Conservation (phyloP, 2,329 filamentous ascomycete species). For the Exophiala oligosperma region DNA sequence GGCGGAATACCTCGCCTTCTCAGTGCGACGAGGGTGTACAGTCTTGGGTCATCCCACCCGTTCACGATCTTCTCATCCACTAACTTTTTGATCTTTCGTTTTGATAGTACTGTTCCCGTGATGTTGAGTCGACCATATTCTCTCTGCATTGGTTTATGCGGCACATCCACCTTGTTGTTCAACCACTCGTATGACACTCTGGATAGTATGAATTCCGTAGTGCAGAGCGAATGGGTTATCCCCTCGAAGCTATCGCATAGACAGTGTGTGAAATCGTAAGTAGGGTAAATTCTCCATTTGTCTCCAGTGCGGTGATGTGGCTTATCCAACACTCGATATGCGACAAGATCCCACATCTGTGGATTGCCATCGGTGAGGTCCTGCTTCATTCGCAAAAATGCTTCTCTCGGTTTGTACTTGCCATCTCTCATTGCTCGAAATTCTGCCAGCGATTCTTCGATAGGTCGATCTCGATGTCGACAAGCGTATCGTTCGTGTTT, state of each 20-base stretch:
- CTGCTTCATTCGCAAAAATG: conserved; percentile 91
- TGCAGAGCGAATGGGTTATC: conserved; percentile 91
- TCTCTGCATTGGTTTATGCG: conserved; percentile 88
- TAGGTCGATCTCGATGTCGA: conserved; percentile 71
- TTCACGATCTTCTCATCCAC: conserved; percentile 77
- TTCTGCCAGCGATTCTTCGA: conserved; percentile 75
- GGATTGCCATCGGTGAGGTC: conserved; percentile 78
- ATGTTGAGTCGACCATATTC: conserved; percentile 78
- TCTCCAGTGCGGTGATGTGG: conserved; percentile 76
- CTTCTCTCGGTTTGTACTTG: conserved; percentile 81
- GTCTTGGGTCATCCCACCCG: conserved; percentile 86
- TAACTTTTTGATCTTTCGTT: conserved; percentile 78
- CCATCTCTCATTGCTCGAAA: conserved; percentile 91
- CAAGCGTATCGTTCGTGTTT: conserved; percentile 74
- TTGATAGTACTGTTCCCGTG: conserved; percentile 81
- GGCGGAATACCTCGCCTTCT: conserved; percentile 84
- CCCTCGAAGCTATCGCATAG: conserved; percentile 89
- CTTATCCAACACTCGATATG: conserved; percentile 77
- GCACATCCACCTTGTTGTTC: conserved; percentile 73
- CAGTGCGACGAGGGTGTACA: conserved; percentile 84
- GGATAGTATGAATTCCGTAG: conserved; percentile 84
- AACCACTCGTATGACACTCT: conserved; percentile 90
- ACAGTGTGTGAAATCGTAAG: conserved; percentile 90
- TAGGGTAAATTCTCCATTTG: conserved; percentile 91
- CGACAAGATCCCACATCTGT: conserved; percentile 94